These are phyloP conservation scores for Rutstroemia sp. DNA, from an alignment of 2,329 filamentous ascomycete genomes.

Conservation along the genomic window DNA sequence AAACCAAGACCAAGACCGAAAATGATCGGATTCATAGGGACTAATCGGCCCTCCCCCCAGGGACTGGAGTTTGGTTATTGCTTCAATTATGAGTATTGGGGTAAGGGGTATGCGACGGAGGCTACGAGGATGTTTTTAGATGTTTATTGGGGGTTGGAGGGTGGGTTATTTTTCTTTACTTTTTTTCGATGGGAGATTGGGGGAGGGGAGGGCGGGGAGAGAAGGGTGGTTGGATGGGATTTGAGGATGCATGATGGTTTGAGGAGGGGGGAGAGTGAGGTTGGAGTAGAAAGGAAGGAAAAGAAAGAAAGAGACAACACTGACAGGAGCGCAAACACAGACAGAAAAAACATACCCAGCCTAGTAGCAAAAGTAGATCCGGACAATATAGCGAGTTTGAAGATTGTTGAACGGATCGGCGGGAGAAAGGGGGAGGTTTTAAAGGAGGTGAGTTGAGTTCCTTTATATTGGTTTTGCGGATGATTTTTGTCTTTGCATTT, in stretches of 20 bases:
- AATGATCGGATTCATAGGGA: conserved; percentile 21
- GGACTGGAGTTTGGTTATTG: conserved; percentile 21
- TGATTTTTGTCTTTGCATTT: neutral
- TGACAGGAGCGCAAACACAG: neutral
- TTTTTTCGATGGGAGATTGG: neutral
- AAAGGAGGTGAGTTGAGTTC: neutral
- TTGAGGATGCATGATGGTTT: neutral
- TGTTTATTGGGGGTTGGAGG: conserved; percentile 16
- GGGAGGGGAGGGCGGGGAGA: neutral
- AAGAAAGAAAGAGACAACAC: neutral
- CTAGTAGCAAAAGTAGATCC: conserved; percentile 19
- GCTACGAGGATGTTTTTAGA: conserved; percentile 16
- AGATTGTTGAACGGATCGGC: conserved; percentile 14
- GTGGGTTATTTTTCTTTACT: conserved; percentile 5
- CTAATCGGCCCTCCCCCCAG: conserved; percentile 14
- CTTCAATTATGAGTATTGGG: conserved; percentile 19
- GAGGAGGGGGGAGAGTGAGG: no score
- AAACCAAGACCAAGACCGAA: neutral
- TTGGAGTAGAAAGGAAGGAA: no score
- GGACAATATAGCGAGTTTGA: conserved; percentile 15
- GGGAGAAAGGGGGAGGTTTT: conserved; percentile 14
- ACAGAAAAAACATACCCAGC: conserved; percentile 14
- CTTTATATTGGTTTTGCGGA: neutral
- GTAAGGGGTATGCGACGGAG: conserved; percentile 19
- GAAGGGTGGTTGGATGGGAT: neutral